phyloP scores from a whole-genome alignment of 495 filamentous ascomycete genomes.

The Aspergillus affinis region DNA sequence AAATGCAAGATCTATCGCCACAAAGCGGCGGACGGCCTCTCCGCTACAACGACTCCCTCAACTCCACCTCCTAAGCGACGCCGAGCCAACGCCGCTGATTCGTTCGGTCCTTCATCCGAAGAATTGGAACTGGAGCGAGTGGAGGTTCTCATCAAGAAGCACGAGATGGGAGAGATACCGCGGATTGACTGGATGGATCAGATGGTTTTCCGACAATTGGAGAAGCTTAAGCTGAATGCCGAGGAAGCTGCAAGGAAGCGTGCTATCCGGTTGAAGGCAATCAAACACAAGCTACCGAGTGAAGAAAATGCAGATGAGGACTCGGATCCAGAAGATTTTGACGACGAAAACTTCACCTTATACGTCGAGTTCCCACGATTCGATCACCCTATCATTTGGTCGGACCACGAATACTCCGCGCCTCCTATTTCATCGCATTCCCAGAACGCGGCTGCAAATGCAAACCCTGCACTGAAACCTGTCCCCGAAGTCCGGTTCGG shows the following conservation, averaged over 20 bases:
- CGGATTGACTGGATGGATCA: slow-evolving; percentile 94
- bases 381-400: slow-evolving; percentile 94
- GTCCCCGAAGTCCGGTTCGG: slow-evolving; percentile 81
- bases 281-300: slow-evolving; percentile 26
- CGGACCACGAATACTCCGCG: slow-evolving; percentile 86
- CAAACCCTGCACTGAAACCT: slow-evolving; percentile 69
- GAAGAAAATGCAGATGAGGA: slow-evolving; percentile 26
- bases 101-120: slow-evolving; percentile 53
- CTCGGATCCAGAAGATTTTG: slow-evolving; percentile 41
- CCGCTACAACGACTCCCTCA: slow-evolving; percentile 75
- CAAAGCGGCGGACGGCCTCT: slow-evolving; percentile 82
- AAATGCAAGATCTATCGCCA: slow-evolving; percentile 84
- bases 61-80: slow-evolving; percentile 47
- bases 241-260: slow-evolving; percentile 43
- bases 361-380: slow-evolving; percentile 92
- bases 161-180: slow-evolving; percentile 94
- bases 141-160: slow-evolving; percentile 90
- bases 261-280: slow-evolving; percentile 30
- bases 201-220: slow-evolving; percentile 82
- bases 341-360: slow-evolving; percentile 66
- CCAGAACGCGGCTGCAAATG: slow-evolving; percentile 59
- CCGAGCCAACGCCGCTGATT: slow-evolving; percentile 44
- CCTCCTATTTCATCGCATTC: slow-evolving; percentile 73
- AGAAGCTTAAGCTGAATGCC: slow-evolving; percentile 67
- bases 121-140: slow-evolving; percentile 77